Conservation (phyloP, 2,329 filamentous ascomycete genomes). For the Aspergillus sp. region DNA sequence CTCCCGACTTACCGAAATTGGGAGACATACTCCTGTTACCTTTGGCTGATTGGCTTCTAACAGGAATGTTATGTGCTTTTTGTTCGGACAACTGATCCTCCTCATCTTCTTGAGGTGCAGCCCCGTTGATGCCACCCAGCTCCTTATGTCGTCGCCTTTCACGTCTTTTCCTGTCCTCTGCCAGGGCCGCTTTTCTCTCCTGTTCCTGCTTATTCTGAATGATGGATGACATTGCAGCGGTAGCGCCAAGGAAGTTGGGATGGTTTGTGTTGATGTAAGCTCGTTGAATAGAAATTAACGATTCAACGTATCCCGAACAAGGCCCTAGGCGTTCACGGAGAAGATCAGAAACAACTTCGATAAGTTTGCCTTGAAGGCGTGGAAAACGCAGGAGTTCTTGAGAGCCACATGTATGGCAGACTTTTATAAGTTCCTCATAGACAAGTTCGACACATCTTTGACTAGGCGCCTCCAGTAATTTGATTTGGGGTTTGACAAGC, state of each 20-base stretch:
- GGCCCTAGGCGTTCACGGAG: slow-evolving; percentile 87
- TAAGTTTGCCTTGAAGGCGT: slow-evolving; percentile 88
- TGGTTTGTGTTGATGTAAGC: slow-evolving; percentile 99
- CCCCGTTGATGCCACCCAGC: slow-evolving; percentile 65
- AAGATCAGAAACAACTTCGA: slow-evolving; percentile 95
- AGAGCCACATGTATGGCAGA: slow-evolving; percentile 96
- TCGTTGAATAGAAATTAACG: slow-evolving; percentile 90
- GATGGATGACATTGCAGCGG: slow-evolving; percentile 94
- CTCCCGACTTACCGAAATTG: slow-evolving; percentile 53
- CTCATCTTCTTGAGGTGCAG: slow-evolving; percentile 58
- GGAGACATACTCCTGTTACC: slow-evolving; percentile 75
- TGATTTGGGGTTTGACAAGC: slow-evolving; percentile 96
- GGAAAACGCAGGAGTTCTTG: slow-evolving; percentile 89
- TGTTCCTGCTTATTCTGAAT: slow-evolving; percentile 92
- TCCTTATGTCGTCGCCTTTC: slow-evolving; percentile 80
- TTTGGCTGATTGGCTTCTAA: slow-evolving; percentile 57
- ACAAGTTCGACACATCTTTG: slow-evolving; percentile 96
- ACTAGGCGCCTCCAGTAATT: slow-evolving; percentile 86
- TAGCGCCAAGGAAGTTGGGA: slow-evolving; percentile 94
- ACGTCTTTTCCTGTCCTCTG: slow-evolving; percentile 78
- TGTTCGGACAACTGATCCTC: slow-evolving; percentile 58
- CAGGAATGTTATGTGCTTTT: slow-evolving; percentile 45
- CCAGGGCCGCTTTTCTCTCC: slow-evolving; percentile 71
- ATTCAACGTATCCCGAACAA: slow-evolving; percentile 85
- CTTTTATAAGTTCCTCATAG: slow-evolving; percentile 98